Base-by-base conservation (phyloP, 2,329 filamentous ascomycete species). In the Phoma sp. region DNA sequence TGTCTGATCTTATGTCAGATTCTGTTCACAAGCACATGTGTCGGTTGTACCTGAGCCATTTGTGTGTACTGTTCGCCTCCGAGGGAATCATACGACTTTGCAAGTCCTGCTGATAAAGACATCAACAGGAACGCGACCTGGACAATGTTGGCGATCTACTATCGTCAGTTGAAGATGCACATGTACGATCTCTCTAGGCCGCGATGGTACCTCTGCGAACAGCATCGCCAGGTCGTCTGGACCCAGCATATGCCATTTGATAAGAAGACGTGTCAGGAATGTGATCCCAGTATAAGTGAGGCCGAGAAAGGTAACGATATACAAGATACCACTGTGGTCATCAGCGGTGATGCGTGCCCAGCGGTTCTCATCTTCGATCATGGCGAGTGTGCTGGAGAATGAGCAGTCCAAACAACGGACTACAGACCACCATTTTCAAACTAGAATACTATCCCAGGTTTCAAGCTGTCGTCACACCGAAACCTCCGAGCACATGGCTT, bases 241-340 rank as follows among this genome's bases (percentile, higher is more conserved):
- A 0, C 68, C 68, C 35, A 71, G 54, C 7, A 69, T 44, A 11
- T 53, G 58, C 66, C 65, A 62, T 58, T 69, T 70, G 46, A 71
- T 66, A 22, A 58, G 57, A 14, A 60, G 37, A 36, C 68, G 56
- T 14, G 65, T 59, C 23, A 70, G 29, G 37, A 69, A 68, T 0
- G 67, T 62, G 7, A 69, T 43, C 14, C 51, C 48, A 7, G 59
- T 59, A 32, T 71, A 71, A 2, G 55, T 66, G 53, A 71, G 62
- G 4, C 50, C 35, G 24, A 71, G 48, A 33, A 71, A 60, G 7
- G 61, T 47, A 9, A 64, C 52, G 32, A 70, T 68, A 40, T 69
- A 71, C 10, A 71, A 43, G 11, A 57, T 38, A 14, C 68, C 68
- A 22, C 60, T 60, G 42, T 57, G 66, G 36, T 71, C 68, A 30